Conservation (phyloP, 2,329 filamentous ascomycete species). For the Aschersonia sp. region DNA sequence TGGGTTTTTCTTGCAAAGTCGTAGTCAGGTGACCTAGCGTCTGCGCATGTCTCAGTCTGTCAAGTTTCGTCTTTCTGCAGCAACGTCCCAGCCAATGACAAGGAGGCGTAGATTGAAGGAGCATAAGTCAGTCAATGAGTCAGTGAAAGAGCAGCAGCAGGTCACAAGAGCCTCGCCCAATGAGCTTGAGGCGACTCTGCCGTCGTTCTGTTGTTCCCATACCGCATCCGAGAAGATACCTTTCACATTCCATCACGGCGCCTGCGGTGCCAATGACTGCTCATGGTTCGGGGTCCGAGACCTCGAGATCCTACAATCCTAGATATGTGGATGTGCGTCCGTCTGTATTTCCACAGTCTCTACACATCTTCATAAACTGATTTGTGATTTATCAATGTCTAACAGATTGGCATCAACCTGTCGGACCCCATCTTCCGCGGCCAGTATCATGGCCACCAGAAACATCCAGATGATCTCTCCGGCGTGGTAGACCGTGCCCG, state of each 20-base stretch:
- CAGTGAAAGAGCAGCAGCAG: neutral
- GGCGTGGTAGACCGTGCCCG: constrained; percentile 67
- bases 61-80: no score
- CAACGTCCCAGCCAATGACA: no score
- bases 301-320: constrained; percentile 17
- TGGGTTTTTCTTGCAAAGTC: neutral
- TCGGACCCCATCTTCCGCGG: constrained; percentile 85
- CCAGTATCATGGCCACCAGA: constrained; percentile 64
- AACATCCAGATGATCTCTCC: constrained; percentile 58
- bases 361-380: neutral
- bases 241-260: neutral
- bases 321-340: constrained; percentile 47
- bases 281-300: constrained; percentile 6
- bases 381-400: neutral
- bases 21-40: no score
- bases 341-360: constrained; percentile 2
- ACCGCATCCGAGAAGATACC: neutral
- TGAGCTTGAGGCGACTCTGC: constrained; percentile 1
- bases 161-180: neutral
- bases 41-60: no score
- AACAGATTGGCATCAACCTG: constrained; percentile 82
- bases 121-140: no score
- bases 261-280: constrained; percentile 12
- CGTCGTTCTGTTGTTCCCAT: neutral
- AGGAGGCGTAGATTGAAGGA: no score